These are phyloP conservation scores for Erodium moschatum DNA, from an alignment of 441 rosid species.

Conservation along the genomic window DNA sequence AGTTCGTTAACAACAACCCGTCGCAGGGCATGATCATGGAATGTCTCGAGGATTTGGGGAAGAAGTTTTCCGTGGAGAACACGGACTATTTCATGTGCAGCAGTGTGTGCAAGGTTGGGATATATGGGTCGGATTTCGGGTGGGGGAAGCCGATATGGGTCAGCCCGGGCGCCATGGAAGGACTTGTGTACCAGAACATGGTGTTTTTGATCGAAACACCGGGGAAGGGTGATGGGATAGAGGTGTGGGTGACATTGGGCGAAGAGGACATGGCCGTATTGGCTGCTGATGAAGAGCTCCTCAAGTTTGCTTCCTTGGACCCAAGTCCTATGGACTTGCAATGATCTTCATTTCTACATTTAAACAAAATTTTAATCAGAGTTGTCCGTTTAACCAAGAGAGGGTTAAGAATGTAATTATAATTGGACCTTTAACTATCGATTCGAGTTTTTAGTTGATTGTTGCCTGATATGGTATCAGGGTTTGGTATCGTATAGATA, in stretches of 20 bases:
- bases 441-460: no score
- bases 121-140: neutral
- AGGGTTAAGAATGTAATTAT: no score
- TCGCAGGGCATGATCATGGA: neutral
- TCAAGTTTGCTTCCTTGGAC: constrained; percentile 10
- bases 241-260: constrained; percentile 12
- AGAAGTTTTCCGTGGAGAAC: neutral
- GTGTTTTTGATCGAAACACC: neutral
- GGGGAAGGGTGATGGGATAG: constrained; percentile 2
- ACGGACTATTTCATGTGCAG: neutral
- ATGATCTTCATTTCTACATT: neutral
- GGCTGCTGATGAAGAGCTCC: constrained; percentile 10
- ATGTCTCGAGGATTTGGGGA: neutral
- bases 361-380: no score
- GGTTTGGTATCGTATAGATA: no score
- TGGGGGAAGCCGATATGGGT: constrained; percentile 4
- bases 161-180: neutral
- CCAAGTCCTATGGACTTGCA: constrained; percentile 8
- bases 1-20: neutral
- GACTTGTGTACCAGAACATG: neutral
- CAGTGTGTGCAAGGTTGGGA: neutral
- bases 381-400: no score
- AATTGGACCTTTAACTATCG: no score
- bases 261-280: constrained; percentile 9
- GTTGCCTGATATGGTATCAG: no score